phyloP scores from a whole-genome alignment of 495 filamentous ascomycete genomes.

The Penicillium daleae region DNA sequence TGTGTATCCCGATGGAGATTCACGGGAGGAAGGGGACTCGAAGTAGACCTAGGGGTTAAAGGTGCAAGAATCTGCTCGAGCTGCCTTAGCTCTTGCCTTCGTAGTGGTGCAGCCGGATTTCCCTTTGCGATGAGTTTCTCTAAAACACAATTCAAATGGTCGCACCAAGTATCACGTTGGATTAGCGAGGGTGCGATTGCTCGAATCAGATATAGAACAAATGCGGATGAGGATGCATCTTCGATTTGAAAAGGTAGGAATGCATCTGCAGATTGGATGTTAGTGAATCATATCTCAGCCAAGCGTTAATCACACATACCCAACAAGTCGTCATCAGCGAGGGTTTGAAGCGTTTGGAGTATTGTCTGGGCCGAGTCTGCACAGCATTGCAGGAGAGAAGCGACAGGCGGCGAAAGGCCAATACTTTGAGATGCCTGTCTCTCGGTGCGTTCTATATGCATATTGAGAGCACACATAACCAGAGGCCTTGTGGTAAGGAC shows the following conservation, averaged over 20 bases:
- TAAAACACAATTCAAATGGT: conserved; percentile 31
- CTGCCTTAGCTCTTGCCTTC: conserved; percentile 30
- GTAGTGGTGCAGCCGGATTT: conserved; percentile 31
- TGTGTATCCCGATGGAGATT: conserved; percentile 7
- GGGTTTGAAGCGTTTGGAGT: conserved; percentile 35
- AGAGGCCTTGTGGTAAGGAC: conserved; percentile 37
- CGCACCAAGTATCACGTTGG: conserved; percentile 30
- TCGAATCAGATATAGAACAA: conserved; percentile 36
- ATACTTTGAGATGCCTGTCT: conserved; percentile 28
- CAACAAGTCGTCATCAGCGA: conserved; percentile 37
- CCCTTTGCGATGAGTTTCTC: conserved; percentile 34
- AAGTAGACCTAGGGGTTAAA: conserved; percentile 25
- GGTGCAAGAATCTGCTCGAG: conserved; percentile 35
- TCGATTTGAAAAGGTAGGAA: conserved; percentile 41
- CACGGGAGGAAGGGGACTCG: conserved; percentile 1
- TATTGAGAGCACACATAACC: conserved; percentile 40
- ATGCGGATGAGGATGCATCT: conserved; percentile 38
- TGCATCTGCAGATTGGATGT: conserved; percentile 22
- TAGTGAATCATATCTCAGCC: background rate
- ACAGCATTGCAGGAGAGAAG: conserved; percentile 37
- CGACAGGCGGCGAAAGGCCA: conserved; percentile 25
- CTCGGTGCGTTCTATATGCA: conserved; percentile 34
- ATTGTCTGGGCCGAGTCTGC: conserved; percentile 39
- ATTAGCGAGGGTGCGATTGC: conserved; percentile 32
- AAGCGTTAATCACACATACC: conserved; percentile 15